Evolutionary conservation across 75 land plant species (phyloP), one percentile per base, ranked within the genome.

Genomic region (Cupressus sempervirens): DNA sequence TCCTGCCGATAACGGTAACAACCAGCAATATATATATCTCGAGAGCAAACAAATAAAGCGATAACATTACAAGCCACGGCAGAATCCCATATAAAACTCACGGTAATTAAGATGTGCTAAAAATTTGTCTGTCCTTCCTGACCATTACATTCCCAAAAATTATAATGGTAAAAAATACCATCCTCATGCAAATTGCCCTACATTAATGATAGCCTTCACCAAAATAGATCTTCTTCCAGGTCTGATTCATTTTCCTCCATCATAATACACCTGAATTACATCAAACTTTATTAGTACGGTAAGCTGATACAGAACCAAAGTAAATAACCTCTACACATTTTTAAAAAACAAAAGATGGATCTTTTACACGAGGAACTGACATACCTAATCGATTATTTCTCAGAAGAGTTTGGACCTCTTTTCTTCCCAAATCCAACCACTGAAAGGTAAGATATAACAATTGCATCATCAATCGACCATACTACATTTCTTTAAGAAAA

Each of bases 361-460:
- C n/a, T 62, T 62, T 62, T 20, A 23, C 62, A 56, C 18, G 4
- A 16, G 5, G 7, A 62, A 62, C n/a, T 23, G 26, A 62, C 67
- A 70, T 32, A 70, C 35, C 74, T 70, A 30, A 30, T 70, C 36
- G 12, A 70, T 70, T 32, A 70, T 35, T 70, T 70, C 74, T 70
- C 74, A 10, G 74, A 70, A 32, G 74, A 70, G 74, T 70, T 70
- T 70, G 74, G 74, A 30, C 74, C 74, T 32, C 74, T 70, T 12
- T 70, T 70, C 74, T 70, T 70, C 74, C 74, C 74, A 70, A 70
- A 70, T 30, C 74, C 74, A 70, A 70, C 9, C 74, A 70, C 35
- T 70, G 74, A 62, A 23, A 62, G 67, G 23, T 0, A 23, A 62
- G 67, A 62, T 0, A 62, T 0, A 62, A 62, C n/a, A 62, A 23